Evolutionary conservation across 2,329 filamentous ascomycete species (phyloP).

Genomic region (Ophiocordyceps camponoti-floridani): DNA sequence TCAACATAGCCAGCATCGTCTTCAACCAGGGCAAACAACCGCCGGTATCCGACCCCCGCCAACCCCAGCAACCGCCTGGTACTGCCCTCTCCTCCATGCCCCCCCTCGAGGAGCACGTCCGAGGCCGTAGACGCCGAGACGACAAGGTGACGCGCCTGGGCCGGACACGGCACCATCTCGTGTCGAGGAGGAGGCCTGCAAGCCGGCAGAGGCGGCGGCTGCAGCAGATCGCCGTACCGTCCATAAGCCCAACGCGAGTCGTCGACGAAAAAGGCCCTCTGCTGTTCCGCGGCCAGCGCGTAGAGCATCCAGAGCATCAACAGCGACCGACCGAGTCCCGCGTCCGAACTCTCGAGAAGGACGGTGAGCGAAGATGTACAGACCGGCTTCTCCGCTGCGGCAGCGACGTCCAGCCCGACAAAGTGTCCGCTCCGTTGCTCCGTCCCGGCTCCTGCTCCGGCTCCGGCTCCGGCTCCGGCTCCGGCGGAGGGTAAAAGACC

Average conservation of each 20-base stretch:
- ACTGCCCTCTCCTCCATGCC: too few species aligned
- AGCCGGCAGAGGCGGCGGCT: slow-evolving; percentile 40
- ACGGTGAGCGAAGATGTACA: slow-evolving; percentile 63
- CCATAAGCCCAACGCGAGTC: slow-evolving; percentile 75
- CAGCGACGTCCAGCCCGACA: slow-evolving; percentile 27
- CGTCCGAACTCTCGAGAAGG: slow-evolving; percentile 53
- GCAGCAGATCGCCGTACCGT: slow-evolving; percentile 54
- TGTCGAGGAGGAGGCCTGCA: slow-evolving; percentile 58
- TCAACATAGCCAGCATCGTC: slow-evolving; percentile 50
- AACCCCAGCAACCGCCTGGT: slow-evolving; percentile 51
- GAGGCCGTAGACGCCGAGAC: slow-evolving; percentile 50
- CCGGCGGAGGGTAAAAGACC: slow-evolving; percentile 36
- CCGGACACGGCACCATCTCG: slow-evolving; percentile 65
- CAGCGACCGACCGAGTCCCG: slow-evolving; percentile 59
- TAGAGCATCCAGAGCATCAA: slow-evolving; percentile 75
- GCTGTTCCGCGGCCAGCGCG: slow-evolving; percentile 57
- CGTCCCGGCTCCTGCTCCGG: too few species aligned
- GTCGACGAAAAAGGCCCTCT: slow-evolving; percentile 66
- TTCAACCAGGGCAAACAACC: slow-evolving; percentile 49
- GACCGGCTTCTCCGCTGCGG: slow-evolving; percentile 28
- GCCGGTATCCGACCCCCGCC: slow-evolving; percentile 51
- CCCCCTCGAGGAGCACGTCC: slow-evolving; percentile 48
- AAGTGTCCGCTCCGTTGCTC: slow-evolving; percentile 14
- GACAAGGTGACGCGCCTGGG: slow-evolving; percentile 55
- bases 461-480: background rate